Percentiles rank a stretch among this genome's conserved stretches.
Conservation (phyloP, 129 eudicot species). For the Deinandra increscens region DNA sequence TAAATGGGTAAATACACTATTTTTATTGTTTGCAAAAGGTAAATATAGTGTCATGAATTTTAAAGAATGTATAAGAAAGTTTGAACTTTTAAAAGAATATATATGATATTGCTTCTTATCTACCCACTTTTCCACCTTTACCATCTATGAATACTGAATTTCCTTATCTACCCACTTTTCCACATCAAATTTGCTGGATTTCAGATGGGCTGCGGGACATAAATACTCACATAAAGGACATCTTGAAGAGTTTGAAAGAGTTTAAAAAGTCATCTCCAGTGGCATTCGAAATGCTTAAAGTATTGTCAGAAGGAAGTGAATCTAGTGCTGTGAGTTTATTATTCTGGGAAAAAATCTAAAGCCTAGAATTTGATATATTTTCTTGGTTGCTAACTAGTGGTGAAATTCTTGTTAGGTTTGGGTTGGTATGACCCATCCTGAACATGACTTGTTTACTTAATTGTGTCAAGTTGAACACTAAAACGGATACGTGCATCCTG, state of each 20-base stretch:
- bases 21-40: neutral
- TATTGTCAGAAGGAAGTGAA: conserved; percentile 63
- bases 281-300: conserved; percentile 68
- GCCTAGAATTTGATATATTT: neutral
- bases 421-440: neutral
- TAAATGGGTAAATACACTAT: neutral
- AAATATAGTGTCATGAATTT: neutral
- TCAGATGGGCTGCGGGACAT: conserved; percentile 70
- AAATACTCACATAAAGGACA: conserved; percentile 59
- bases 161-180: neutral
- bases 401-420: neutral
- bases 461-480: neutral
- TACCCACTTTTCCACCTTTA: neutral
- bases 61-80: neutral
- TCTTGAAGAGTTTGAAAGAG: conserved; percentile 66
- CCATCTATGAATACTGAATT: neutral
- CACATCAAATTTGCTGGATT: conserved; percentile 2
- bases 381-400: conserved; percentile 24
- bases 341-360: conserved; percentile 1
- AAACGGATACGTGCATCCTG: neutral
- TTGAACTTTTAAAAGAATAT: neutral
- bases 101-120: neutral
- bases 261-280: conserved; percentile 55
- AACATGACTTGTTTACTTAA: neutral
- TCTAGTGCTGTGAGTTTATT: conserved; percentile 59